phyloP scores from a whole-genome alignment of 2,329 filamentous ascomycete genomes.

The Hirsutella minnesotensis region DNA sequence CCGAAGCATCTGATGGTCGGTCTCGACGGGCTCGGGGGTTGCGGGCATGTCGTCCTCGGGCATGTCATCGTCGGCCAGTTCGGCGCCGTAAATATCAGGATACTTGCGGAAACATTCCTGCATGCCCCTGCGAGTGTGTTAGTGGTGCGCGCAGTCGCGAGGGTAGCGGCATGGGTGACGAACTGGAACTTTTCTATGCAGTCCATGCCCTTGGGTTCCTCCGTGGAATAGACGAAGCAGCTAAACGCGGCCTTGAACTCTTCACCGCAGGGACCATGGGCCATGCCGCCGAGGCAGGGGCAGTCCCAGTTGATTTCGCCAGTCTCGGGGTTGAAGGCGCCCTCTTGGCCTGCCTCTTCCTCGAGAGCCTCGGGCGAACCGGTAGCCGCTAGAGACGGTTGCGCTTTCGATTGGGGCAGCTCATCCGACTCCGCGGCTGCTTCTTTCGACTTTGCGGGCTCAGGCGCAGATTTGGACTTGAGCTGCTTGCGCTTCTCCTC shows the following conservation, averaged over 20 bases:
- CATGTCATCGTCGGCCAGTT: slow-evolving; percentile 59
- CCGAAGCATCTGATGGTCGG: slow-evolving; percentile 1
- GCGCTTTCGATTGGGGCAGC: slow-evolving; percentile 14
- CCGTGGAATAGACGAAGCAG: slow-evolving; percentile 92
- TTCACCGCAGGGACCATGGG: slow-evolving; percentile 86
- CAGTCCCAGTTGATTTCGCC: slow-evolving; percentile 99
- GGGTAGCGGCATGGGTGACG: slow-evolving; percentile 19
- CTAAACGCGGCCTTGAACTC: slow-evolving; percentile 94
- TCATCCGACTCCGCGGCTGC: slow-evolving; percentile 9
- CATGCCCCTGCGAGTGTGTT: slow-evolving; percentile 60
- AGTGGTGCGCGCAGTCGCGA: slow-evolving; percentile 4
- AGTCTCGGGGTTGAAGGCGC: slow-evolving; percentile 95
- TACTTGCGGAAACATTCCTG: slow-evolving; percentile 92
- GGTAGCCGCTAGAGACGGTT: slow-evolving; percentile 12
- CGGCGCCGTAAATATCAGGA: slow-evolving; percentile 84
- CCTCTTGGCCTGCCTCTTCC: slow-evolving; percentile 74
- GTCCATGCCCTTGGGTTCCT: slow-evolving; percentile 95
- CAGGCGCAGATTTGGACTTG: slow-evolving; percentile 15
- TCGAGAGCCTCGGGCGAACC: slow-evolving; percentile 48
- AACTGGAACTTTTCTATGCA: slow-evolving; percentile 98
- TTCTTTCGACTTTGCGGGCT: slow-evolving; percentile 10
- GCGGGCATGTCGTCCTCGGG: slow-evolving; percentile 29
- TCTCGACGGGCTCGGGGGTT: slow-evolving; percentile 5
- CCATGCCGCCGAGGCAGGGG: slow-evolving; percentile 95
- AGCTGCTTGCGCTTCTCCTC: slow-evolving; percentile 48